Percentiles rank a stretch among this genome's conserved stretches.
These are phyloP conservation scores for Emericellopsis cladophorae DNA, from an alignment of 2,329 filamentous ascomycete species.

Conservation along the genomic window DNA sequence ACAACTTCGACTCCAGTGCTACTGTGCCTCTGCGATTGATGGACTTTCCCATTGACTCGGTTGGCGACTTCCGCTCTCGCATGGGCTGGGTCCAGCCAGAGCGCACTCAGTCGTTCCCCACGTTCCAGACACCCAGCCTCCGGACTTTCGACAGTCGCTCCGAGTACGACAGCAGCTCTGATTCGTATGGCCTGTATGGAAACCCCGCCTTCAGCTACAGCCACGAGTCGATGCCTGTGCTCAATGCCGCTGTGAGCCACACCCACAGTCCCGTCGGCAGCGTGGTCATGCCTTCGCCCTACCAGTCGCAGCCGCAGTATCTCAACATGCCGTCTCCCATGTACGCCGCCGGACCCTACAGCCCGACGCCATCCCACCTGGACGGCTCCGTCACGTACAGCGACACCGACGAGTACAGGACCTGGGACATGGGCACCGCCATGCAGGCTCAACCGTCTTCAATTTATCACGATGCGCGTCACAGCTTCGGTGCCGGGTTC, in stretches of 20 bases:
- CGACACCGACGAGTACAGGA: slow-evolving; percentile 43
- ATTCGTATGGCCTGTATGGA: slow-evolving; percentile 38
- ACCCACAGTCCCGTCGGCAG: slow-evolving; percentile 38
- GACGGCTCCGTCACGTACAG: slow-evolving; percentile 51
- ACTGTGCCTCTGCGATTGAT: slow-evolving; percentile 55
- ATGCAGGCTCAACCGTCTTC: slow-evolving; percentile 31
- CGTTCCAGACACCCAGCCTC: slow-evolving; percentile 45
- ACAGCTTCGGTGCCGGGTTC: slow-evolving; percentile 40
- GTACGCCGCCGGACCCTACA: slow-evolving; percentile 40
- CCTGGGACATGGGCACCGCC: slow-evolving; percentile 29
- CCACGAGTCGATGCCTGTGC: slow-evolving; percentile 45
- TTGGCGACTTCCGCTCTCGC: slow-evolving; percentile 54
- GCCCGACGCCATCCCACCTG: slow-evolving; percentile 50
- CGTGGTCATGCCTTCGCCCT: slow-evolving; percentile 43
- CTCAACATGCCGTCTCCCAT: slow-evolving; percentile 51
- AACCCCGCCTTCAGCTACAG: slow-evolving; percentile 52
- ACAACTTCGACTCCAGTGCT: slow-evolving; percentile 40
- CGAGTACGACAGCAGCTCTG: slow-evolving; percentile 11
- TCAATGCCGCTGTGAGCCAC: slow-evolving; percentile 34
- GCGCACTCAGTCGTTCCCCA: slow-evolving; percentile 47
- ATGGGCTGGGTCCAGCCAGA: slow-evolving; percentile 54
- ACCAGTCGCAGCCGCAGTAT: slow-evolving; percentile 37
- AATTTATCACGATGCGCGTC: slow-evolving; percentile 28
- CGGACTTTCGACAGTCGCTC: slow-evolving; percentile 29
- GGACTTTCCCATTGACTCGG: slow-evolving; percentile 59